Evolutionary conservation across 208 protist genomes (phyloP), one percentile per base, ranked within the genome.

Genomic region (Leishmania braziliensis): DNA sequence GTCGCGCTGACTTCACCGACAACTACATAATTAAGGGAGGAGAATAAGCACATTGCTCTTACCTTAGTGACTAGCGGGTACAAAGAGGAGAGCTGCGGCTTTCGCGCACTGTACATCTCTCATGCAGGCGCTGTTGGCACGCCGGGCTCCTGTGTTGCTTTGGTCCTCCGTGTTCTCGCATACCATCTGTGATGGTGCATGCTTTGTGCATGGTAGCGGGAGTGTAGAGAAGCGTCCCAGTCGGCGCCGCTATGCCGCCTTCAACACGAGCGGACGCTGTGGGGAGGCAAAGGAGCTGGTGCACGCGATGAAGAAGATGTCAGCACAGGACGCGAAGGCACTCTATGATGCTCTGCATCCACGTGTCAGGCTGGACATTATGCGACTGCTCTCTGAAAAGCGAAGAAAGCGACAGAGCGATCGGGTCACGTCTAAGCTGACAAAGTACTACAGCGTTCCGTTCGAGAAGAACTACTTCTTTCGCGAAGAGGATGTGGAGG

Each of bases 401-500:
- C 82, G 84, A 3, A 73, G 29, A 9, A 82, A 89, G 26, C 90
- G 89, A n/a, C 78, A 82, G 51, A 63, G 81, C 50, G 78, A 82
- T 53, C 84, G 79, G 29, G 18, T 43, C 18, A 12, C 36, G 43
- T 84, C 65, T 63, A n/a, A 50, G 6, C 87, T 97, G 33, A 87
- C 92, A 0, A 86, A 82, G 50, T 95, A 90, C 80, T 86, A 77
- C 46, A 97, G 92, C 73, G 51, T 65, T 20, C 54, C 87, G 33
- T 97, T 97, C 79, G 88, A 91, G 58, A 86, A 86, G 56, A 75
- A 80, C 71, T 97, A 95, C 81, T 95, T 89, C 56, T 97, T 97
- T 65, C 88, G 81, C 46, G 94, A 97, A 79, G 91, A 91, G 72
- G 94, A 97, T 71, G 46, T 97, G 23, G 54, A 23, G 33, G 92